phyloP scores from a whole-genome alignment of 2,329 filamentous ascomycete genomes.

The Dactylellina cionopaga region DNA sequence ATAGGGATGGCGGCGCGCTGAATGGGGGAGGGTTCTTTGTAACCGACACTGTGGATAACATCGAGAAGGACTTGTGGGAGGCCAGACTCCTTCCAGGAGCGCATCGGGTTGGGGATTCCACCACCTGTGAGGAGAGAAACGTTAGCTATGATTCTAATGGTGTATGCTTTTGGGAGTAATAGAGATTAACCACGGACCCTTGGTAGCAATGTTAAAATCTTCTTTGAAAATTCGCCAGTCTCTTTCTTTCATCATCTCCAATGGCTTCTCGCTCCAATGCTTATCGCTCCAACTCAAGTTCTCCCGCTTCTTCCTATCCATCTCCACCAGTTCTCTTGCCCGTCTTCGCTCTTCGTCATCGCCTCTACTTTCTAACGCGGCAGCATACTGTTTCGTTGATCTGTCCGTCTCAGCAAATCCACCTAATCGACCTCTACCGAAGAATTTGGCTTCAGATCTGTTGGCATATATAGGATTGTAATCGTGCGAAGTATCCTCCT shows the following conservation, averaged over 20 bases:
- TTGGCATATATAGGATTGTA: conserved; percentile 83
- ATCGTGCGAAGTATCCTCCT: conserved; percentile 88
- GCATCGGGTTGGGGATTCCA: conserved; percentile 93
- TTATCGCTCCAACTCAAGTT: conserved; percentile 80
- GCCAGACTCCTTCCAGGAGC: conserved; percentile 85
- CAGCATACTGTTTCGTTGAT: conserved; percentile 70
- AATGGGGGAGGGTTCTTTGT: conserved; percentile 89
- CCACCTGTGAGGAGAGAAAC: conserved; percentile 62
- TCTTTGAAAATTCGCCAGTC: conserved; percentile 99
- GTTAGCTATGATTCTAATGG: conserved; percentile 22
- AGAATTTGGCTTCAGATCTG: conserved; percentile 74
- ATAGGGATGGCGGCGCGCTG: conserved; percentile 96
- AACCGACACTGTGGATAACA: conserved; percentile 85
- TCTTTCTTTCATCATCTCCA: conserved; percentile 93
- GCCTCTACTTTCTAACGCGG: conserved; percentile 78
- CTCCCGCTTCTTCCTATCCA: conserved; percentile 80
- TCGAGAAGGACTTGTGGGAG: conserved; percentile 81
- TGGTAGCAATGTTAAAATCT: conserved; percentile 95
- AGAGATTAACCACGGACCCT: conserved; percentile 66
- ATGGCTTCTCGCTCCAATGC: conserved; percentile 93
- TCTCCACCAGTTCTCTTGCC: conserved; percentile 82
- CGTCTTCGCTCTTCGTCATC: conserved; percentile 78
- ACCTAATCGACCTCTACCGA: conserved; percentile 73
- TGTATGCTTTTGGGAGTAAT: too few species aligned
- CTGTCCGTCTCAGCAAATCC: conserved; percentile 67